Base-by-base conservation (phyloP, 1,284 basidiomycete species). In the Stereum hirsutum region DNA sequence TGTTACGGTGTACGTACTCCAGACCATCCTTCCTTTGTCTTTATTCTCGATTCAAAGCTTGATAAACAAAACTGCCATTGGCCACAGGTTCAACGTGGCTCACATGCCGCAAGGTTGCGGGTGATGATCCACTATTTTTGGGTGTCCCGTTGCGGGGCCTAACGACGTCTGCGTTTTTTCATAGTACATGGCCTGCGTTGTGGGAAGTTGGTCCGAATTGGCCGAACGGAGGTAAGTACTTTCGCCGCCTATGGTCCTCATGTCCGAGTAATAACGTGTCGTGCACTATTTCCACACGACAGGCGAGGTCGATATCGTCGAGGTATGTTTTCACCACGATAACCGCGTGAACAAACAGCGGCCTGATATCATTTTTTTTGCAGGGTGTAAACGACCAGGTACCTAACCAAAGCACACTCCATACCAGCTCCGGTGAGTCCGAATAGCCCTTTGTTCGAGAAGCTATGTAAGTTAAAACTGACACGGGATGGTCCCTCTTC, bases 291-390 rank as follows among this genome's bases (percentile, higher is more conserved):
- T n/a, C n/a, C n/a, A n/a, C n/a, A n/a, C n/a, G n/a, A n/a, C n/a
- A n/a, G 78, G 78, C 1, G 76, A 86, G 56, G 69, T 83, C 20
- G 82, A 86, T 57, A 79, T 86, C 39, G 43, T 85, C 12, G 83
- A 86, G 57, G n/a, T n/a, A n/a, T n/a, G n/a, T n/a, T n/a, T n/a
- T n/a, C n/a, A n/a, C n/a, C n/a, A n/a, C n/a, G n/a, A n/a, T n/a
- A n/a, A n/a, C n/a, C n/a, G n/a, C n/a, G n/a, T n/a, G n/a, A n/a
- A n/a, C n/a, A n/a, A n/a, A n/a, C n/a, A n/a, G n/a, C n/a, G n/a
- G n/a, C n/a, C n/a, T n/a, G n/a, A n/a, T n/a, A n/a, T n/a, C n/a
- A n/a, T n/a, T n/a, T n/a, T n/a, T n/a, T n/a, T n/a, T n/a, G n/a
- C n/a, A n/a, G n/a, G 81, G 75, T 11, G 74, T 82, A 27, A 83